Evolutionary conservation across 441 rosid species (phyloP).

Genomic region (Biscutella auriculata): DNA sequence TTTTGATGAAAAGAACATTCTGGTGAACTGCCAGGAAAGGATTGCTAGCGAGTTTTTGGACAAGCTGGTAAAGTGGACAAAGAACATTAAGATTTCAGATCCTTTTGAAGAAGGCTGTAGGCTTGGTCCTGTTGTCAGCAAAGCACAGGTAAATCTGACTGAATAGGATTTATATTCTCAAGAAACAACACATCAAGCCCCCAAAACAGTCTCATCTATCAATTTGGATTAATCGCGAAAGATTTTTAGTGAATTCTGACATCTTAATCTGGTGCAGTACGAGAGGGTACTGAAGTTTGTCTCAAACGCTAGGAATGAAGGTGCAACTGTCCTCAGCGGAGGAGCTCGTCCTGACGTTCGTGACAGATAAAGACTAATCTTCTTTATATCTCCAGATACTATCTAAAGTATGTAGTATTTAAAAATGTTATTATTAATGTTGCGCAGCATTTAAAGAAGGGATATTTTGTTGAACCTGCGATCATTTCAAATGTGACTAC

Average conservation of each 20-base stretch:
- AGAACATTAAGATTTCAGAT: constrained; percentile 79
- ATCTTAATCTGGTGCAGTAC: constrained; percentile 39
- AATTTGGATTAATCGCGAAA: neutral
- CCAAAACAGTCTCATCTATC: neutral
- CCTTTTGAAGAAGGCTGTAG: constrained; percentile 91
- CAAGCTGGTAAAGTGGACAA: constrained; percentile 70
- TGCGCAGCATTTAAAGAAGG: constrained; percentile 69
- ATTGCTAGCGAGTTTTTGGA: constrained; percentile 66
- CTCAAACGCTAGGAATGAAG: constrained; percentile 74
- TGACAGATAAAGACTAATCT: constrained; percentile 4
- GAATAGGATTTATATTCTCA: neutral
- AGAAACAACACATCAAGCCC: neutral
- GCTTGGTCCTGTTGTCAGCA: constrained; percentile 86
- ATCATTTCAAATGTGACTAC: constrained; percentile 60
- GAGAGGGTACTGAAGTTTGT: constrained; percentile 62
- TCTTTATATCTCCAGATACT: neutral
- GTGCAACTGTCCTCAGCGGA: constrained; percentile 76
- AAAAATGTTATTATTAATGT: constrained; percentile 6
- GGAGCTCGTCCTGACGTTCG: constrained; percentile 70
- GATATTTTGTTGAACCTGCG: constrained; percentile 76
- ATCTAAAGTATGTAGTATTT: neutral
- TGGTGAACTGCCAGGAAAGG: constrained; percentile 45
- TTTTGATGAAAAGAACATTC: constrained; percentile 3
- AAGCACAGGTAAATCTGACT: constrained; percentile 50
- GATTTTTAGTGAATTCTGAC: neutral